Evolutionary conservation across 75 land plant genomes (phyloP).

Genomic region (Azolla pinnata): DNA sequence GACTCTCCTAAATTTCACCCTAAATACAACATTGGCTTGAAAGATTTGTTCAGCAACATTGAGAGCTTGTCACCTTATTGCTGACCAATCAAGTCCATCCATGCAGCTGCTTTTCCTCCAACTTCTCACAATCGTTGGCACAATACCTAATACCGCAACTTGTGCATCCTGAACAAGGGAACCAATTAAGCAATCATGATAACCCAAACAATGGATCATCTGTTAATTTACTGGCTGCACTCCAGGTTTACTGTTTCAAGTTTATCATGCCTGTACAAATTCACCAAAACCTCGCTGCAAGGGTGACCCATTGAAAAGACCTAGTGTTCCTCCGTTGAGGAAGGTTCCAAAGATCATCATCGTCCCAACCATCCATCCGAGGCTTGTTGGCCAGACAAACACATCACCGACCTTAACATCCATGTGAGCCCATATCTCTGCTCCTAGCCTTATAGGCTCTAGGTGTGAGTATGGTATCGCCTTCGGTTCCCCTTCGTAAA

Average conservation of each 20-base stretch:
- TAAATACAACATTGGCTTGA: too few relatives aligned
- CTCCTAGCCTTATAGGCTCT: constrained; percentile 61
- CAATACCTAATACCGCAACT: constrained; percentile 73
- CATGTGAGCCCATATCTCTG: constrained; percentile 75
- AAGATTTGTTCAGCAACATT: too few relatives aligned
- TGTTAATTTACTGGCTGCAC: too few relatives aligned
- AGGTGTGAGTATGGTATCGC: constrained; percentile 94
- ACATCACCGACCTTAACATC: constrained; percentile 67
- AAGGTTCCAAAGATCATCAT: constrained; percentile 44
- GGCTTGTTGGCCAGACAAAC: constrained; percentile 82
- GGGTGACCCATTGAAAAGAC: constrained; percentile 92
- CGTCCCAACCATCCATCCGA: constrained; percentile 96
- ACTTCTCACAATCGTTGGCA: constrained; percentile 84
- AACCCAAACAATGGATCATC: too few relatives aligned
- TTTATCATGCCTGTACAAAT: constrained; percentile 98
- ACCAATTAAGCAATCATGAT: background rate
- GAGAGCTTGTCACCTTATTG: constrained; percentile 40
- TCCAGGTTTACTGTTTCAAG: too few relatives aligned
- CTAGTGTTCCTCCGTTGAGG: constrained; percentile 63
- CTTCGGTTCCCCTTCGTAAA: constrained; percentile 73
- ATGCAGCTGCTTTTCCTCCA: constrained; percentile 71
- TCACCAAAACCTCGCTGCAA: constrained; percentile 72
- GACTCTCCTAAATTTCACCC: too few relatives aligned
- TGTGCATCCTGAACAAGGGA: constrained; percentile 59
- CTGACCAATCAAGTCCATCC: constrained; percentile 77